These are phyloP conservation scores for Russula sp. DNA, from an alignment of 768 basidiomycete species.

Conservation along the genomic window DNA sequence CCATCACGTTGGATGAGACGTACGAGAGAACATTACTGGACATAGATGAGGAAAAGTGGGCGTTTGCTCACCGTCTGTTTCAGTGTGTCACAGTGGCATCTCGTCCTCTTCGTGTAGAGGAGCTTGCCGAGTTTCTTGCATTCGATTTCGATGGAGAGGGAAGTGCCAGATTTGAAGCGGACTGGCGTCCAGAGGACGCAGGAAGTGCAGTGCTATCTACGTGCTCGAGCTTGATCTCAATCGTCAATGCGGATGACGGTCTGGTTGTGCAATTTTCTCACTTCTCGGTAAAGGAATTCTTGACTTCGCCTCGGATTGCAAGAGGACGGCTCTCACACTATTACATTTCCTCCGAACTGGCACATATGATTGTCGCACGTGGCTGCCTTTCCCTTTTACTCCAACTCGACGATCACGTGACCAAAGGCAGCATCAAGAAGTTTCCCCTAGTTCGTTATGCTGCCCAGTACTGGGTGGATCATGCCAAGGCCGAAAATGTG, in stretches of 20 bases:
- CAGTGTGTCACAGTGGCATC: background rate
- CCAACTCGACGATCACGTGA: background rate
- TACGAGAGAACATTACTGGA: background rate
- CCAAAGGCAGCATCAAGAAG: background rate
- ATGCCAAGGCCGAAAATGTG: background rate
- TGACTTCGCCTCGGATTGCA: background rate
- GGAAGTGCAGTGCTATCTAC: background rate
- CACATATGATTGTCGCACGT: background rate
- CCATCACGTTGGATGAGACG: background rate
- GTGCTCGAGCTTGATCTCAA: background rate
- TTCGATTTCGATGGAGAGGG: background rate
- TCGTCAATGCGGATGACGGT: background rate
- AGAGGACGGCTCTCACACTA: background rate
- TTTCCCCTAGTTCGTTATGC: constrained; percentile 1
- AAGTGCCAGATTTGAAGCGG: background rate
- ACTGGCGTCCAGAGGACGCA: background rate
- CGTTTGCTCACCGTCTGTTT: background rate
- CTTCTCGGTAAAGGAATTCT: constrained; percentile 1
- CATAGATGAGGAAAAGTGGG: background rate
- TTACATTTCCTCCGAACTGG: background rate
- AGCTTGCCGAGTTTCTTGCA: constrained; percentile 1
- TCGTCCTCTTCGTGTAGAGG: background rate
- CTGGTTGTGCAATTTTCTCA: background rate
- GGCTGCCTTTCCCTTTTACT: background rate
- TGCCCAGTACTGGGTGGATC: background rate